Evolutionary conservation across 768 basidiomycete genomes (phyloP).

Genomic region (Stropharia rugosoannulata): DNA sequence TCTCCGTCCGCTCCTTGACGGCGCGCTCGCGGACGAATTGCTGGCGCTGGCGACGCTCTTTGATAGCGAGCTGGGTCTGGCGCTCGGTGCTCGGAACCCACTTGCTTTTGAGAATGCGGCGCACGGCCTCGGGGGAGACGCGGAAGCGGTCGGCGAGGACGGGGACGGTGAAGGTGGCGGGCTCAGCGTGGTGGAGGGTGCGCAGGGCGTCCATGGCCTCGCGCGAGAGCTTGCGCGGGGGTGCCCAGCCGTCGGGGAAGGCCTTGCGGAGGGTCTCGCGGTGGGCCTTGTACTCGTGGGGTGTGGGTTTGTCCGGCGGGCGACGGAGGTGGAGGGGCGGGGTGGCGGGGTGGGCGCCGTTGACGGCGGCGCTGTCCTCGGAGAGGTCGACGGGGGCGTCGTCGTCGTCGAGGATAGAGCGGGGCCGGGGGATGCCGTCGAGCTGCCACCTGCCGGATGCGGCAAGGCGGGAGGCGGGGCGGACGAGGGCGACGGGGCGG

Average conservation of each 20-base stretch:
- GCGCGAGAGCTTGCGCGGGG: slow-evolving; percentile 76
- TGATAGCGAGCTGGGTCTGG: slow-evolving; percentile 45
- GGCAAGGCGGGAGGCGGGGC: slow-evolving; percentile 12
- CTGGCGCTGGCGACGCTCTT: slow-evolving; percentile 46
- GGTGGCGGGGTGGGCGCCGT: slow-evolving; percentile 37
- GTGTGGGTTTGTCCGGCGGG: slow-evolving; percentile 42
- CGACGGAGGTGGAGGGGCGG: slow-evolving; percentile 35
- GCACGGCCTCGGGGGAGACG: slow-evolving; percentile 79
- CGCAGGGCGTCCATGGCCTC: slow-evolving; percentile 84
- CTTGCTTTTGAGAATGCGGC: slow-evolving; percentile 74
- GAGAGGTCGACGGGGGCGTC: slow-evolving; percentile 43
- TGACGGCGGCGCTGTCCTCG: slow-evolving; percentile 51
- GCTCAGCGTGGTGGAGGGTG: slow-evolving; percentile 62
- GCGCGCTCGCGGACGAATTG: slow-evolving; percentile 35
- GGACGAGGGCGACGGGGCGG: slow-evolving; percentile 23
- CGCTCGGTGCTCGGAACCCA: slow-evolving; percentile 64
- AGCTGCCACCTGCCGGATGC: slow-evolving; percentile 37
- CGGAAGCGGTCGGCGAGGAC: slow-evolving; percentile 75
- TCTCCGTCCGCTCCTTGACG: slow-evolving; percentile 29
- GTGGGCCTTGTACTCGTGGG: slow-evolving; percentile 49
- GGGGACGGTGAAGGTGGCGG: slow-evolving; percentile 60
- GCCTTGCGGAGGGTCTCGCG: slow-evolving; percentile 46
- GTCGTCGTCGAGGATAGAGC: slow-evolving; percentile 50
- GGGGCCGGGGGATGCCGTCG: slow-evolving; percentile 34
- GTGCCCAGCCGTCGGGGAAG: slow-evolving; percentile 74